These are phyloP conservation scores for Clitocybe nebularis DNA, from an alignment of 1,284 basidiomycete species.

Conservation along the genomic window DNA sequence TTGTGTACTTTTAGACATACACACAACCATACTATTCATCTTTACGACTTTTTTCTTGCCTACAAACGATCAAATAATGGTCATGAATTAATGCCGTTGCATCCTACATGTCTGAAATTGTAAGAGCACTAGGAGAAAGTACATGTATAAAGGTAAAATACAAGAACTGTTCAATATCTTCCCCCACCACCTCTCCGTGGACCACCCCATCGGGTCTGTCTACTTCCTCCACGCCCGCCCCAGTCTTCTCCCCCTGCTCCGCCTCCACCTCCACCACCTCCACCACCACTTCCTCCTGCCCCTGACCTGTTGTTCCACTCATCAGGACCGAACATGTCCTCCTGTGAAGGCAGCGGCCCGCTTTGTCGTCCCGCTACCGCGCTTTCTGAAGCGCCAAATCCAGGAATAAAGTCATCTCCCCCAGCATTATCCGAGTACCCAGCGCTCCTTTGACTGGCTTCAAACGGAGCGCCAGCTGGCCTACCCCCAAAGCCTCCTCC, in stretches of 20 bases:
- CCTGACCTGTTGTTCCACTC: no score
- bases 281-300: slow-evolving; percentile 17
- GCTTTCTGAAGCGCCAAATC: slow-evolving; percentile 33
- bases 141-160: slow-evolving; percentile 1
- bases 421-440: slow-evolving; percentile 10
- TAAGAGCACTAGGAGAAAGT: not conserved
- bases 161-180: slow-evolving; percentile 16
- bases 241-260: slow-evolving; percentile 25
- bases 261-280: slow-evolving; percentile 20
- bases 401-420: slow-evolving; percentile 51
- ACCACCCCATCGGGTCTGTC: slow-evolving; percentile 29
- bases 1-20: slow-evolving; percentile 3
- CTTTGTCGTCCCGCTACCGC: slow-evolving; percentile 23
- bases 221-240: slow-evolving; percentile 24
- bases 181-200: slow-evolving; percentile 26
- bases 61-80: not conserved
- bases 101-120: not conserved
- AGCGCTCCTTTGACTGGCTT: slow-evolving; percentile 2
- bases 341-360: slow-evolving; percentile 27
- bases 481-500: slow-evolving; percentile 6
- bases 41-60: not conserved
- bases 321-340: slow-evolving; percentile 31
- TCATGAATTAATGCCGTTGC: not conserved
- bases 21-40: not conserved
- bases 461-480: not conserved